Evolutionary conservation across 2,329 filamentous ascomycete species (phyloP), one percentile per base, ranked within the genome.

Genomic region (Curvularia sp.): DNA sequence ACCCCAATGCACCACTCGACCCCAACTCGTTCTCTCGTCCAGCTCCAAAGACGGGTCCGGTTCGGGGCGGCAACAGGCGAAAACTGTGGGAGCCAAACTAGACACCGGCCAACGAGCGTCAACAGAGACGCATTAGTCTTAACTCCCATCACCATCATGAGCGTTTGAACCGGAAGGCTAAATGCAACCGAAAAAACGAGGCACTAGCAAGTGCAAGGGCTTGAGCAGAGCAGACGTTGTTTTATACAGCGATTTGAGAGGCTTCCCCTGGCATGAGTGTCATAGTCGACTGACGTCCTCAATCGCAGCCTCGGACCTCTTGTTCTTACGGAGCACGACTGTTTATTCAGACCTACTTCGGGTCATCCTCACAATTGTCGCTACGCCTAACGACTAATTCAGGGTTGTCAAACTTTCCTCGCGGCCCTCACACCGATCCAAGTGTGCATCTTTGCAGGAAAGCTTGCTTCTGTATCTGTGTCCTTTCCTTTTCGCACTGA

Each of bases 81-180:
- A 75, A 74, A 56, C 66, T 79, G 18, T 79, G 77, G 77, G 77
- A 79, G 57, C 77, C 77, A 42, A 76, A 75, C 61, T 79, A 71
- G 65, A 50, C 41, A 43, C 28, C 10, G 41, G 39, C 51, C 42
- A 30, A 54, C 22, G 26, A 55, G 59, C 59, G 63, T 61, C 57
- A 49, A 48, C 20, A 41, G 44, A 47, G 53, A 54, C 55, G 62
- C 54, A 49, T 26, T 24, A 42, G 18, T 51, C 43, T 43, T 39
- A 51, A 60, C 35, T 44, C 43, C 35, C 18, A 52, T 49, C 42
- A 61, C 38, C 43, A 31, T 20, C 28, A 26, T 35, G 33, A 48
- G 50, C 50, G 49, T 53, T 41, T 15, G 22, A 48, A 48, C 30
- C 33, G 50, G 30, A 47, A 55, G 57, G 55, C 41, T 41, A 28